Conservation (phyloP, 2,329 filamentous ascomycete genomes). For the Xylariaceae sp. region DNA sequence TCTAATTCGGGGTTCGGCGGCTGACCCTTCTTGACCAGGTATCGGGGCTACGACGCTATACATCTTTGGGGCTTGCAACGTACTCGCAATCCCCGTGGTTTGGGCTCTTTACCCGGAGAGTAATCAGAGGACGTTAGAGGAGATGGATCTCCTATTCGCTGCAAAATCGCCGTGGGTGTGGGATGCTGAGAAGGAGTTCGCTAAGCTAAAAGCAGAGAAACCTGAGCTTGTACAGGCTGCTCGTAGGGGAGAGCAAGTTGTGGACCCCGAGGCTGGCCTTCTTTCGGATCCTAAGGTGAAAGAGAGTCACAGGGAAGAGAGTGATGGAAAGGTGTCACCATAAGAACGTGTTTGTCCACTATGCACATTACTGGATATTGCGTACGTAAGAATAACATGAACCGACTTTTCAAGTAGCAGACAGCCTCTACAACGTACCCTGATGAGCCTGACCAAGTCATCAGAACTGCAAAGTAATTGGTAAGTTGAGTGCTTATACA, state of each 20-base stretch:
- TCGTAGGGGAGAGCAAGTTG: slow-evolving; percentile 18
- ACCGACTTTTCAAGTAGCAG: too few relatives aligned
- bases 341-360: background rate
- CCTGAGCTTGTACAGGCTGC: slow-evolving; percentile 42
- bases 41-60: slow-evolving; percentile 70
- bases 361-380: too few relatives aligned
- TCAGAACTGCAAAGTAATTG: too few relatives aligned
- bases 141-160: slow-evolving; percentile 71
- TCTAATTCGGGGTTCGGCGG: too few relatives aligned
- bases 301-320: slow-evolving; percentile 1
- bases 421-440: too few relatives aligned
- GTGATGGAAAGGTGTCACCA: background rate
- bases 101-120: slow-evolving; percentile 73
- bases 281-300: background rate
- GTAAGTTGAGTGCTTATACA: too few relatives aligned
- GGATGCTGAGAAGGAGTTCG: slow-evolving; percentile 65
- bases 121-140: slow-evolving; percentile 68
- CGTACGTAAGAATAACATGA: too few relatives aligned
- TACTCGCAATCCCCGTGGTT: slow-evolving; percentile 62
- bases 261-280: slow-evolving; percentile 24
- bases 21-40: too few relatives aligned
- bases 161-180: slow-evolving; percentile 64
- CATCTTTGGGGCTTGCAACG: slow-evolving; percentile 66
- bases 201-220: slow-evolving; percentile 56
- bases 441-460: too few relatives aligned